phyloP scores from a whole-genome alignment of 306 rosid species.

The Cicer chorassanicum region DNA sequence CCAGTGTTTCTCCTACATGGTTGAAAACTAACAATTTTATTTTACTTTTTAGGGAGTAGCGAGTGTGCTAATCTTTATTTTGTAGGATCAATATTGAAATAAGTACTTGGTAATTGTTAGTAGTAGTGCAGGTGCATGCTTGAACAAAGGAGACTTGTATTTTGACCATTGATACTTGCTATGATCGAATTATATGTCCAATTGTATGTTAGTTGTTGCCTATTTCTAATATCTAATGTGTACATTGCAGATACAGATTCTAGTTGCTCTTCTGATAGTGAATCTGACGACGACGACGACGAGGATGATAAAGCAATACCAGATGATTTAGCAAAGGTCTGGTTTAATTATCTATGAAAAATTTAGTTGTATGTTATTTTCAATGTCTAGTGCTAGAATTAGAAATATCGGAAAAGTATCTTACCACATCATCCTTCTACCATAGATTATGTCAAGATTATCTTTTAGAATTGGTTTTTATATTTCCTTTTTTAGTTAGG shows the following conservation, averaged over 20 bases:
- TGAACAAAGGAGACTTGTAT: neutral
- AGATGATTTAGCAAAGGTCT: constrained; percentile 56
- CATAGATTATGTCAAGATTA: neutral
- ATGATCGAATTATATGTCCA: neutral
- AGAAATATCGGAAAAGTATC: neutral
- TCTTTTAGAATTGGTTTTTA: constrained; percentile 3
- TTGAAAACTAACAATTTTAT: neutral
- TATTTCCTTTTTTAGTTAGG: neutral
- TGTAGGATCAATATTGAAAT: neutral
- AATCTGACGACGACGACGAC: constrained; percentile 30
- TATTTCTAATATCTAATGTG: constrained; percentile 37
- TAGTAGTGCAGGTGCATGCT: neutral
- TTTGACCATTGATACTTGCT: constrained; percentile 6
- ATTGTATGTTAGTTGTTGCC: constrained; percentile 19
- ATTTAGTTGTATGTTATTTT: constrained; percentile 1
- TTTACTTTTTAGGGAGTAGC: neutral
- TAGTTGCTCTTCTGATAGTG: constrained; percentile 63
- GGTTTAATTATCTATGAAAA: constrained; percentile 33
- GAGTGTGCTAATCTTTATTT: neutral
- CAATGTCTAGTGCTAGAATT: neutral
- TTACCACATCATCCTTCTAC: neutral
- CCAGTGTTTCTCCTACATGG: neutral
- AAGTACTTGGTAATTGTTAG: neutral
- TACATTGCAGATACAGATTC: constrained; percentile 60
- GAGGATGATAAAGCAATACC: constrained; percentile 55